A percentile compares a stretch with the other conserved stretches of the same genome.
Evolutionary conservation across 2,329 filamentous ascomycete genomes (phyloP).

Genomic region (Sclerotinia sclerotiorum): DNA sequence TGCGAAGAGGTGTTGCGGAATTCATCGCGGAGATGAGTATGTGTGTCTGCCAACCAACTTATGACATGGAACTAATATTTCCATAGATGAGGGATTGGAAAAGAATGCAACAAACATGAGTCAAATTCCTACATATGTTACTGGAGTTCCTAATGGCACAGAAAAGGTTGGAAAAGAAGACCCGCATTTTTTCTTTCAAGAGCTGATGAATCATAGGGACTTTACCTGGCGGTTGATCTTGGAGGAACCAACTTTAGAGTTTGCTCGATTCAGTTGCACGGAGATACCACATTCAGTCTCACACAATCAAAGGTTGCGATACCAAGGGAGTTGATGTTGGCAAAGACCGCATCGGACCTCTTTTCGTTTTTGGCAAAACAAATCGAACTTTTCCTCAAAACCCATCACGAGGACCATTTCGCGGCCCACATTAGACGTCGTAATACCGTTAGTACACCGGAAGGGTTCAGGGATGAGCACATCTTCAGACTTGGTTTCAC

Average conservation of each 20-base stretch:
- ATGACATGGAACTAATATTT: conserved; percentile 27
- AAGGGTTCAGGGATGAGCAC: conserved; percentile 66
- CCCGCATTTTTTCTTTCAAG: background rate
- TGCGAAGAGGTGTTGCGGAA: conserved; percentile 78
- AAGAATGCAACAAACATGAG: conserved; percentile 79
- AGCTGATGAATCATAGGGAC: conserved; percentile 52
- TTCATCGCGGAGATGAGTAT: conserved; percentile 82
- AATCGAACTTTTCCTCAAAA: conserved; percentile 82
- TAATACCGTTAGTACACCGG: conserved; percentile 57
- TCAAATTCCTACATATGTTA: conserved; percentile 97
- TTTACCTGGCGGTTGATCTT: conserved; percentile 96
- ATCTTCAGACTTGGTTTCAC: conserved; percentile 97
- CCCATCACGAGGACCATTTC: conserved; percentile 87
- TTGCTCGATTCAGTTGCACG: conserved; percentile 90
- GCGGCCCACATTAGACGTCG: conserved; percentile 66
- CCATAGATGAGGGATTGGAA: conserved; percentile 73
- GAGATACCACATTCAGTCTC: conserved; percentile 91
- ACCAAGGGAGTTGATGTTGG: conserved; percentile 85
- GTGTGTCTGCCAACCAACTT: conserved; percentile 41
- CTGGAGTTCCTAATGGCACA: conserved; percentile 91
- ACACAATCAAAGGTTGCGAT: conserved; percentile 92
- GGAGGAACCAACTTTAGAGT: conserved; percentile 98
- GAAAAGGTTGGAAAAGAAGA: conserved; percentile 69
- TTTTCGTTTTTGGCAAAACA: conserved; percentile 92
- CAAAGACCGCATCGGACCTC: conserved; percentile 80